Evolutionary conservation across 2,329 filamentous ascomycete species (phyloP).

Genomic region (Magnaporthiopsis incrustans): DNA sequence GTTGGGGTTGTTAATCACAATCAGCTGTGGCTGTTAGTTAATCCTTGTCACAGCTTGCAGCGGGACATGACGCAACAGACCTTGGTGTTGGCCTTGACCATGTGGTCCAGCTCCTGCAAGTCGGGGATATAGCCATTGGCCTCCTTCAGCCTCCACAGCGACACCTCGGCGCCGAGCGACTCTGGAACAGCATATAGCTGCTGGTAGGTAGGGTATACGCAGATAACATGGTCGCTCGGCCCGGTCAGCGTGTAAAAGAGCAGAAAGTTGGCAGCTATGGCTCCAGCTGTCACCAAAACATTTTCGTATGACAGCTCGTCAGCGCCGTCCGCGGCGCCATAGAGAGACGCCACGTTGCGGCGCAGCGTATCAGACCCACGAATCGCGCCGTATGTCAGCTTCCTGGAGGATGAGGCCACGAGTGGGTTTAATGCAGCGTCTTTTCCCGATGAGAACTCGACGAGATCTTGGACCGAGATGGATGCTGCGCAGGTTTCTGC

Average conservation of each 20-base stretch:
- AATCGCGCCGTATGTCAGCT: slow-evolving; percentile 66
- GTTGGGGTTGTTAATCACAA: slow-evolving; percentile 62
- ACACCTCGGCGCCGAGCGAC: slow-evolving; percentile 68
- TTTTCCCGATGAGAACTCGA: slow-evolving; percentile 48
- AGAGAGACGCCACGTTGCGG: slow-evolving; percentile 55
- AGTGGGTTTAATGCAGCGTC: slow-evolving; percentile 24
- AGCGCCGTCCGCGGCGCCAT: slow-evolving; percentile 13
- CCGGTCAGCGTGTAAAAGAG: slow-evolving; percentile 64
- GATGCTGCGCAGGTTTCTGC: slow-evolving; percentile 74
- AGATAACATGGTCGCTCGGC: slow-evolving; percentile 74
- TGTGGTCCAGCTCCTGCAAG: slow-evolving; percentile 52
- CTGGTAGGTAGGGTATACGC: slow-evolving; percentile 81
- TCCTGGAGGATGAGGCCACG: slow-evolving; percentile 40
- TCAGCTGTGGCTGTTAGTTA: slow-evolving; percentile 36
- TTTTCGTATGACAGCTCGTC: slow-evolving; percentile 47
- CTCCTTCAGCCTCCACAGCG: slow-evolving; percentile 63
- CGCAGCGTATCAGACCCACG: slow-evolving; percentile 59
- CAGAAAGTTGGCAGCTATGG: slow-evolving; percentile 81
- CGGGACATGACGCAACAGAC: slow-evolving; percentile 34
- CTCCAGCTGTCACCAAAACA: slow-evolving; percentile 70
- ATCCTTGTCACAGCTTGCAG: background rate
- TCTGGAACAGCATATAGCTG: slow-evolving; percentile 71
- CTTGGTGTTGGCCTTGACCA: slow-evolving; percentile 65
- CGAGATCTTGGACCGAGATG: slow-evolving; percentile 62
- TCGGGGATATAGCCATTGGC: slow-evolving; percentile 60